Base-by-base conservation (phyloP, 192 early-diverging fungal species). In the Linnemannia zychae region DNA sequence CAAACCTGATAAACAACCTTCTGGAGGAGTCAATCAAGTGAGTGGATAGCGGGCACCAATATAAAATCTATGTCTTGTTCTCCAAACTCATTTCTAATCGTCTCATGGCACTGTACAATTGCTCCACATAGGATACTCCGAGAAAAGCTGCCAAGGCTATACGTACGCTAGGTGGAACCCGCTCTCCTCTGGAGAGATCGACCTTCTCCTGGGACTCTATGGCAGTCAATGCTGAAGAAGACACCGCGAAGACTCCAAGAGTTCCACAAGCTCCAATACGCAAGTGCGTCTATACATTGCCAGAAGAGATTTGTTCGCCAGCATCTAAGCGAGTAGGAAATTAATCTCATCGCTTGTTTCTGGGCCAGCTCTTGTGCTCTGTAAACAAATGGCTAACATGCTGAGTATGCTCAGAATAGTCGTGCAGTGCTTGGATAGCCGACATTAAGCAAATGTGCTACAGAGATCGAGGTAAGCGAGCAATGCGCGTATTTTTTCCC, bases 41-140 rank as follows among this genome's bases (percentile, higher is more conserved):
- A 66, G 75, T 67, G 46, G 9, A 34, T 67, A 31, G 49, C 75
- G 17, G 47, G 37, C 63, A 34, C 33, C n/a, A 34, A 20, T n/a
- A 50, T 50, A 49, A 53, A 70, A 17, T 34, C 4, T 34, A 52
- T 68, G 67, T 57, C 57, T 28, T 77, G 49, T 57, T 69, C 9
- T 70, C 67, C 67, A 53, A 53, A 37, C n/a, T n/a, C 49, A 70
- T 11, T 68, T 77, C 70, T 66, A 70, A 77, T 69, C 49, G 11
- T 50, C 67, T 57, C 24, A 53, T 70, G 47, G 67, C 50, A n/a
- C 75, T 18, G 40, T 57, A 67, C 38, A 77, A 44, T 70, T 67
- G 15, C 67, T 77, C 75, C 46, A 28, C 75, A 36, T 57, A 77
- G 75, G 22, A 70, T 57, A 77, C 67, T 70, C 67, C 75, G 31